phyloP scores from a whole-genome alignment of 2,329 filamentous ascomycete genomes.

The Hymenotorrendiella dingleyae region DNA sequence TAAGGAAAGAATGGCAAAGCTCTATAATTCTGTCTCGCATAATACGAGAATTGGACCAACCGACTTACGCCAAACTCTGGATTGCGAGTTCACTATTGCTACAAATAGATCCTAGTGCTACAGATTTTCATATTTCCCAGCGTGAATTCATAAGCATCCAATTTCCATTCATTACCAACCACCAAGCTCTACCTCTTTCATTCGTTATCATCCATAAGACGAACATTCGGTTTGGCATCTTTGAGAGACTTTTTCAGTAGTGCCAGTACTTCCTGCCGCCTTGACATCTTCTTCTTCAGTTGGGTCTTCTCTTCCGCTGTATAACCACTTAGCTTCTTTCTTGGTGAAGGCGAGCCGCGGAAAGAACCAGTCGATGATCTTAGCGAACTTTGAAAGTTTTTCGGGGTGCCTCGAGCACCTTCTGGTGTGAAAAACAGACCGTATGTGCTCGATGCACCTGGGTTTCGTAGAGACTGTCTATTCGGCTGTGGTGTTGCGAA shows the following conservation, averaged over 20 bases:
- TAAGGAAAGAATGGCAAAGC: no score
- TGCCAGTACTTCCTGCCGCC: conserved; percentile 45
- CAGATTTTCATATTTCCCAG: no score
- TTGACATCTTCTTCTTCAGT: conserved; percentile 48
- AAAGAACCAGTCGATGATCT: conserved; percentile 24
- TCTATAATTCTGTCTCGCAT: no score
- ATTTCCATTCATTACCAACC: no score
- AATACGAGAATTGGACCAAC: no score
- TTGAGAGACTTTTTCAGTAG: conserved; percentile 38
- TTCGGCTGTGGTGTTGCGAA: conserved; percentile 31
- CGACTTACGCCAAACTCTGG: no score
- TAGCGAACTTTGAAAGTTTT: conserved; percentile 25
- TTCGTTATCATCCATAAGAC: conserved; percentile 26
- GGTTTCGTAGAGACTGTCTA: conserved; percentile 19
- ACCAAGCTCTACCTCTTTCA: no score
- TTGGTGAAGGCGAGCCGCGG: conserved; percentile 34
- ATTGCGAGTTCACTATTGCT: no score
- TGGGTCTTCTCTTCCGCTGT: conserved; percentile 52
- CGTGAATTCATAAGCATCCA: no score
- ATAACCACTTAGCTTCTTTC: conserved; percentile 58
- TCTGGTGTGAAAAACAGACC: conserved; percentile 28
- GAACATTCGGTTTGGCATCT: conserved; percentile 27
- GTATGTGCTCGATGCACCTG: conserved; percentile 22
- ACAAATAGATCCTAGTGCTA: no score
- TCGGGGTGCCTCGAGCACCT: conserved; percentile 19